Evolutionary conservation across 2,329 filamentous ascomycete species (phyloP), one percentile per base, ranked within the genome.

Genomic region (Nectriaceae sp.): DNA sequence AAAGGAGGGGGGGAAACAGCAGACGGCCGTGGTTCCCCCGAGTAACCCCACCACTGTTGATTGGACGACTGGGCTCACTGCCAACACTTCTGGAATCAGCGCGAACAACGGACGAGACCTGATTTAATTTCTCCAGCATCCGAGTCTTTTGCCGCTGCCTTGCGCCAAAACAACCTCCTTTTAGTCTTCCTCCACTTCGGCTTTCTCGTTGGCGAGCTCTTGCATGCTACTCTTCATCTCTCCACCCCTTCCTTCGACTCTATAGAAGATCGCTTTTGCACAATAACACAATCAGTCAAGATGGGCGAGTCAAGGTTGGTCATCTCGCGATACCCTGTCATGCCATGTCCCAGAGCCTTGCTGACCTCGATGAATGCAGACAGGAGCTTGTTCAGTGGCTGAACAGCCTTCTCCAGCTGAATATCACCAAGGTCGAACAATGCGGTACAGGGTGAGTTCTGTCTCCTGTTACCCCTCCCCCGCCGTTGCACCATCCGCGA

Each of bases 401-500:
- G 60, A 99, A 99, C 80, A 93, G 89, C 80, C 88, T 99, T 55
- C 85, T 99, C 43, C 91, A 97, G 77, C 87, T 99, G 66, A 99
- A 97, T 77, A 85, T 99, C 65, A 97, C 89, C 65, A 97, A 97
- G 76, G 90, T 99, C 70, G 94, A 99, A 78, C 94, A 99, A 81
- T 97, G 93, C 72, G 94, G 94, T 71, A 97, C 93, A 67, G 94
- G 93, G 93, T 97, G 56, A 65, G 67, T 69, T 50, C 45, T 65
- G 77, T 70, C 55, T 57, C 40, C 43, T 44, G 37, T 50, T 51
- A 53, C 55, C 60, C 64, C 61, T 57, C 62, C 60, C 59, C 56
- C 56, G 37, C 57, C 59, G 46, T 54, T 55, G 52, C 50, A 57
- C 54, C 49, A 52, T 54, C 50, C 38, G n/a, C 39, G 42, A 49